A percentile compares a stretch with the other conserved stretches of the same genome.
Conservation (phyloP, 2,329 filamentous ascomycete genomes). For the Ophiostoma fasciatum region DNA sequence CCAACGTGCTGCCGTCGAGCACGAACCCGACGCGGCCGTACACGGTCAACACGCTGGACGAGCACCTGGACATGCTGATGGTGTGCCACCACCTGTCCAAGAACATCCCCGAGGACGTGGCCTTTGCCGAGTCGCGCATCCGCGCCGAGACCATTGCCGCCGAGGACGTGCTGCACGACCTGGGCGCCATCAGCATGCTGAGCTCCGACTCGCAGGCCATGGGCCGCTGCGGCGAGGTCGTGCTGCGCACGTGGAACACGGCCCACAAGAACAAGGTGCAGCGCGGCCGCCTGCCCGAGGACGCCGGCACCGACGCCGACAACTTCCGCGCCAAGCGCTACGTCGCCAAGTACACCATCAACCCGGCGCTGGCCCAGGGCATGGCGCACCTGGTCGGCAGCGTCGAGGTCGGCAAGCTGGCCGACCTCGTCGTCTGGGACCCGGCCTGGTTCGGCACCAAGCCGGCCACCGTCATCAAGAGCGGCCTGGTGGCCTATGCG, state of each 20-base stretch:
- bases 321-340: conserved; percentile 90
- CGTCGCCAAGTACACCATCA: conserved; percentile 91
- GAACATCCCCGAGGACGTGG: conserved; percentile 89
- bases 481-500: conserved; percentile 67
- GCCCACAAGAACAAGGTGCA: conserved; percentile 94
- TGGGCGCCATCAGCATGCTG: conserved; percentile 97
- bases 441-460: conserved; percentile 78
- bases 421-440: conserved; percentile 79
- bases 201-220: conserved; percentile 90
- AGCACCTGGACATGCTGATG: conserved; percentile 98
- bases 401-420: conserved; percentile 76
- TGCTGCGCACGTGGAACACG: conserved; percentile 89
- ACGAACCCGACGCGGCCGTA: conserved; percentile 89
- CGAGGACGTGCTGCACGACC: conserved; percentile 88
- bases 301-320: conserved; percentile 59
- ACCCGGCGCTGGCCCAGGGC: conserved; percentile 81
- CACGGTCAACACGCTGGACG: conserved; percentile 83
- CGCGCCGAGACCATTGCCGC: conserved; percentile 92
- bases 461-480: conserved; percentile 69
- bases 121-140: conserved; percentile 88
- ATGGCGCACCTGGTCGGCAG: conserved; percentile 79
- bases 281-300: conserved; percentile 60
- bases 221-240: conserved; percentile 89
- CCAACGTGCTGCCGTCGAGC: conserved; percentile 76
- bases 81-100: conserved; percentile 89